Percentiles rank a stretch among this genome's conserved stretches.
phyloP scores from a whole-genome alignment of 257 asterid genomes.

The Ligustrum vulgare region DNA sequence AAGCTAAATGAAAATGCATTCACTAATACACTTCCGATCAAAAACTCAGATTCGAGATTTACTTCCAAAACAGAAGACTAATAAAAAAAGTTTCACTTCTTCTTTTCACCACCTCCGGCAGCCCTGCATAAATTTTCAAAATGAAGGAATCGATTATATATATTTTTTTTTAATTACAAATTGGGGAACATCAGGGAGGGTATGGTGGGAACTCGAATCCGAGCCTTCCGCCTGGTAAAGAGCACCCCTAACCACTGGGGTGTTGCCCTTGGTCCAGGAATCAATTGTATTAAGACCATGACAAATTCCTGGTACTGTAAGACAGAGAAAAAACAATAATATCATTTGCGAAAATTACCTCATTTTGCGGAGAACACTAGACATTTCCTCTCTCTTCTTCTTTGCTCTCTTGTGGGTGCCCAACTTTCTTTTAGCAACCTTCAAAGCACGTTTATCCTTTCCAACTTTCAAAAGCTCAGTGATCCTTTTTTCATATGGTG shows the following conservation, averaged over 20 bases:
- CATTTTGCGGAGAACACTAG: slow-evolving; percentile 71
- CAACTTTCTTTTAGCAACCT: slow-evolving; percentile 76
- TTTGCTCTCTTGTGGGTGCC: slow-evolving; percentile 88
- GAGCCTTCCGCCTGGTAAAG: no score
- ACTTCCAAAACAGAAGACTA: slow-evolving; percentile 13
- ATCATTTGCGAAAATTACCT: slow-evolving; percentile 37
- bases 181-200: no score
- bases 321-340: neutral
- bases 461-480: slow-evolving; percentile 80
- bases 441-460: slow-evolving; percentile 74
- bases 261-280: no score
- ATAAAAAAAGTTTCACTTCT: slow-evolving; percentile 55
- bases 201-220: no score
- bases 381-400: slow-evolving; percentile 86
- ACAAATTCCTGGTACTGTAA: neutral
- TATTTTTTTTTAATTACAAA: no score
- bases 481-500: slow-evolving; percentile 76
- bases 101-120: slow-evolving; percentile 91
- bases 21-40: neutral
- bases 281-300: neutral
- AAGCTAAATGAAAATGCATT: slow-evolving; percentile 16
- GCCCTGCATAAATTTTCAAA: slow-evolving; percentile 54
- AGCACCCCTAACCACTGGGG: no score
- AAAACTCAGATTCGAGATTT: slow-evolving; percentile 24
- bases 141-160: neutral